Percentiles rank a stretch among this genome's conserved stretches.
phyloP scores from a whole-genome alignment of 495 filamentous ascomycete genomes.

The Acidomyces sp. region DNA sequence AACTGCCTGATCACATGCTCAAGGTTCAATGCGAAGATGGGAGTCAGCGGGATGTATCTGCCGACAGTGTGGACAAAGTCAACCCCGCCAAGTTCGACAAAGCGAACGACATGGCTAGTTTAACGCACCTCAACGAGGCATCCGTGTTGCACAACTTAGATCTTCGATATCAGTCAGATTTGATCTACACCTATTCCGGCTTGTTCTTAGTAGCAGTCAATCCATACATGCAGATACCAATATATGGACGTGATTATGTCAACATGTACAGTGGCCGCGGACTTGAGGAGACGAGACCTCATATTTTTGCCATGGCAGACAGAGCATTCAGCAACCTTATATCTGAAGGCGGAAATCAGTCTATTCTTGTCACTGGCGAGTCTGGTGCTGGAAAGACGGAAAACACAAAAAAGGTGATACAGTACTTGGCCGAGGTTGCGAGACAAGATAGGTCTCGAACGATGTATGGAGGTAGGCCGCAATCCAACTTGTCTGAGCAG shows the following conservation, averaged over 20 bases:
- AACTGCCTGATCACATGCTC: constrained; percentile 50
- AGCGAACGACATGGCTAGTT: constrained; percentile 96
- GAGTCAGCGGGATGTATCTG: constrained; percentile 61
- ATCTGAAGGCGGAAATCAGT: constrained; percentile 90
- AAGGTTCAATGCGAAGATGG: constrained; percentile 91
- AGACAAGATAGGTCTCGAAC: constrained; percentile 58
- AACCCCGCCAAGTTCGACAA: constrained; percentile 99
- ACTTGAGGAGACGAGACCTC: constrained; percentile 87
- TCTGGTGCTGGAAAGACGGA: constrained; percentile 98
- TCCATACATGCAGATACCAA: constrained; percentile 86
- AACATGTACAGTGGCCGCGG: constrained; percentile 88
- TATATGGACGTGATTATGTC: constrained; percentile 93
- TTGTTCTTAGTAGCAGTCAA: constrained; percentile 96
- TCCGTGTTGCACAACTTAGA: constrained; percentile 97
- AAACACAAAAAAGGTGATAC: constrained; percentile 99
- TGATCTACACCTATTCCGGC: constrained; percentile 98
- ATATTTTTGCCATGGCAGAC: constrained; percentile 98
- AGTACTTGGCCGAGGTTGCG: constrained; percentile 92
- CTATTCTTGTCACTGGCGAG: constrained; percentile 95
- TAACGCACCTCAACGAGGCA: constrained; percentile 94
- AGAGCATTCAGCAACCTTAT: constrained; percentile 91
- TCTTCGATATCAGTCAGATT: constrained; percentile 80
- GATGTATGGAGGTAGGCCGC: constrained; percentile 47
- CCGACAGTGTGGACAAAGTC: constrained; percentile 87
- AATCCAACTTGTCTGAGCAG: constrained; percentile 88